These are phyloP conservation scores for Leptographium flavum DNA, from an alignment of 2,329 filamentous ascomycete species.

Conservation along the genomic window DNA sequence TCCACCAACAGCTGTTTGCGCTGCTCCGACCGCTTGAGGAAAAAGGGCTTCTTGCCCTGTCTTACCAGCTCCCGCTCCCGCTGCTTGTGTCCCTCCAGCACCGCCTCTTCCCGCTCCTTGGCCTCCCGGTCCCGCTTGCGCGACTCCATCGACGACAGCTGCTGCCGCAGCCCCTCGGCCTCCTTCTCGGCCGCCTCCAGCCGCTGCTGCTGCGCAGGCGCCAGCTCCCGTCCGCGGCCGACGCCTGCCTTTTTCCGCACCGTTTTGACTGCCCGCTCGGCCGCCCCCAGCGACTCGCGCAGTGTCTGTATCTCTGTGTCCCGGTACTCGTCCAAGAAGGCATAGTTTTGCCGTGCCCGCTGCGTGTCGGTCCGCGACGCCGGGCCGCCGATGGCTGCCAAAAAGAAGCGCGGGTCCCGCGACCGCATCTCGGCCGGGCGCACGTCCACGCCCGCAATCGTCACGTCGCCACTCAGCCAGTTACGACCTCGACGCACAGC, in stretches of 20 bases:
- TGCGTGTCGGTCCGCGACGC: conserved; percentile 31
- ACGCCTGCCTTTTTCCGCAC: conserved; percentile 2
- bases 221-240: not conserved
- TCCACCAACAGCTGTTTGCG: conserved; percentile 74
- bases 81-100: conserved; percentile 62
- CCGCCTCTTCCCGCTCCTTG: conserved; percentile 53
- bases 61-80: conserved; percentile 74
- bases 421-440: conserved; percentile 23
- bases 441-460: conserved; percentile 34
- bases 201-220: not conserved
- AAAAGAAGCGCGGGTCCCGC: conserved; percentile 83
- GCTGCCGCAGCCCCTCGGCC: conserved; percentile 57
- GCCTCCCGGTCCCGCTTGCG: conserved; percentile 55
- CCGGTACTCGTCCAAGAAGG: conserved; percentile 78
- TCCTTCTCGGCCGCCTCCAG: conserved; percentile 17
- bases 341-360: conserved; percentile 58
- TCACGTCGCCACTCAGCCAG: conserved; percentile 9
- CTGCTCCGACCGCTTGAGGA: conserved; percentile 81
- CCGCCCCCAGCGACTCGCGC: conserved; percentile 47
- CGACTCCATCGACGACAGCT: conserved; percentile 66
- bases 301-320: conserved; percentile 69
- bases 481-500: conserved; percentile 71
- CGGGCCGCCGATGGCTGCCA: conserved; percentile 33
- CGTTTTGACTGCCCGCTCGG: conserved; percentile 28
- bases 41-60: conserved; percentile 86